phyloP scores from a whole-genome alignment of 495 filamentous ascomycete species.

The Neurospora intermedia region DNA sequence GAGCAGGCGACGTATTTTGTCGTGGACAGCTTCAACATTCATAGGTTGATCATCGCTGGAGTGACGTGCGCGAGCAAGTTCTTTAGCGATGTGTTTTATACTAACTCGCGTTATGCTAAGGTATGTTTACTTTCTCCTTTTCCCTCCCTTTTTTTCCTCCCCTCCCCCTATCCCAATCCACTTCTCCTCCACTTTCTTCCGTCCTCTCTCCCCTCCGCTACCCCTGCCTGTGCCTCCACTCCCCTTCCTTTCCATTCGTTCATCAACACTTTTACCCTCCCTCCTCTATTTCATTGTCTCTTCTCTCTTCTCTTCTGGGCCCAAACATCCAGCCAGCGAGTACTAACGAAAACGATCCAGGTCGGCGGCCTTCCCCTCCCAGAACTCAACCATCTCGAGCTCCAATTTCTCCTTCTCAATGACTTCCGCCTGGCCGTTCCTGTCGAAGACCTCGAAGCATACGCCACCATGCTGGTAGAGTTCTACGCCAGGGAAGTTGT shows the following conservation, averaged over 20 bases:
- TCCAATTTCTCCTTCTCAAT: conserved; percentile 93
- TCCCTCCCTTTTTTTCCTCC: not conserved
- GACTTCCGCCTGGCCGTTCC: conserved; percentile 93
- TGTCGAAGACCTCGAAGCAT: conserved; percentile 91
- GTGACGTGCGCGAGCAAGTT: conserved; percentile 99
- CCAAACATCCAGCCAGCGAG: not conserved
- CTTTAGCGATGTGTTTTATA: conserved; percentile 99
- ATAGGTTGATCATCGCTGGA: conserved; percentile 90
- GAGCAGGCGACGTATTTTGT: conserved; percentile 64
- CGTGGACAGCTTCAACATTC: conserved; percentile 98
- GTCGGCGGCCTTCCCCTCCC: conserved; percentile 93
- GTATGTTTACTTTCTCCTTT: conserved; percentile 36
- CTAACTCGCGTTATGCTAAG: conserved; percentile 98
- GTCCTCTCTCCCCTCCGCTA: not conserved
- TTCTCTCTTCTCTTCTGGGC: too few species aligned
- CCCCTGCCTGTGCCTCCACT: not conserved
- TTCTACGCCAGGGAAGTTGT: conserved; percentile 93
- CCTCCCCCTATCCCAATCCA: not conserved
- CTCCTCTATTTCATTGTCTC: not conserved
- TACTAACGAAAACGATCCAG: conserved; percentile 31
- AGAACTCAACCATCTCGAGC: conserved; percentile 92
- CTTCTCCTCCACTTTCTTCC: not conserved
- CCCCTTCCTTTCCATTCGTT: not conserved
- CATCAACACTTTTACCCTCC: not conserved
- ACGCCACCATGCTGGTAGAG: conserved; percentile 97